These are phyloP conservation scores for Pseudogymnoascus sp. DNA, from an alignment of 2,329 filamentous ascomycete species.

Conservation along the genomic window DNA sequence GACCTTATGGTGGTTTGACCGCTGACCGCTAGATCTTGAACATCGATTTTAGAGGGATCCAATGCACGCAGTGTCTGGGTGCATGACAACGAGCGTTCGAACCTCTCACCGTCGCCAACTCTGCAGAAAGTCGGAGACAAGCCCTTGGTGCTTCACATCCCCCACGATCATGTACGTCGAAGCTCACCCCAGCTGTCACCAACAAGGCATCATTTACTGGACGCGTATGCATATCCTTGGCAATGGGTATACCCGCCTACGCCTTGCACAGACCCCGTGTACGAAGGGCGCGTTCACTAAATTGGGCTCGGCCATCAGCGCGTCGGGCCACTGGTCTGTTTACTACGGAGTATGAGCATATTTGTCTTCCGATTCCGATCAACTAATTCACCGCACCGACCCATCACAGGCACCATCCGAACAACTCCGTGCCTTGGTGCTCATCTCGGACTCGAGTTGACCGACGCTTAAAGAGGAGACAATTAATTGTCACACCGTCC, in stretches of 20 bases:
- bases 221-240: conserved; percentile 2
- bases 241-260: neutral
- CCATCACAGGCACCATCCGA: neutral
- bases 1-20: conserved; percentile 5
- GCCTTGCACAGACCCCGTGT: neutral
- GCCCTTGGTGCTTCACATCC: neutral
- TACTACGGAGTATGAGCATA: neutral
- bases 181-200: neutral
- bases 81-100: neutral
- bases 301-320: neutral
- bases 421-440: neutral
- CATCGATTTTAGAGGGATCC: neutral
- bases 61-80: neutral
- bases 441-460: neutral
- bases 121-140: conserved; percentile 7
- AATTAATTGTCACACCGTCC: neutral
- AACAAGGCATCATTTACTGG: conserved; percentile 2
- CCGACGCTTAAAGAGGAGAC: neutral
- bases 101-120: conserved; percentile 4
- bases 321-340: neutral
- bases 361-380: neutral
- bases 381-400: neutral
- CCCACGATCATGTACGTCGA: neutral
- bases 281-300: neutral
- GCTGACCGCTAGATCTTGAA: conserved; percentile 1